Evolutionary conservation across 345 rosid genomes (phyloP), one percentile per base, ranked within the genome.

Genomic region (Eucalyptus curtisii): DNA sequence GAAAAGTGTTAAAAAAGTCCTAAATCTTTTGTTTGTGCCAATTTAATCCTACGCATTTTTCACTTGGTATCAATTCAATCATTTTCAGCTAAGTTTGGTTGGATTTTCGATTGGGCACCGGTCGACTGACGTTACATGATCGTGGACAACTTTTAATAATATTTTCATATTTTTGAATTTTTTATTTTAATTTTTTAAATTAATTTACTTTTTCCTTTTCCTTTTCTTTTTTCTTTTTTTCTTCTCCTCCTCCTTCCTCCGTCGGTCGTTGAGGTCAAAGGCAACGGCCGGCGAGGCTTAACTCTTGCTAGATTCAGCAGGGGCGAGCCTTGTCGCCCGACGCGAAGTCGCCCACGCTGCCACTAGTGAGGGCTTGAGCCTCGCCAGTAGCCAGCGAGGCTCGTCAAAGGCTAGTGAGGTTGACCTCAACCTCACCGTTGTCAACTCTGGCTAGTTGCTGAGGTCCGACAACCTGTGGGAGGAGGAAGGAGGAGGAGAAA

Each of bases 261-360:
- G 8, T 0, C 4, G 0, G 10, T 52, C 0, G 1, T 25, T 5
- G 1, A 52, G 57, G 10, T 52, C 10, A 52, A 1, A 52, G 57
- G 25, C 0, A 2, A 52, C 5, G 2, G 2, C 10, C 1, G 4
- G 19, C 19, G 24, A 19, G 57, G 25, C 57, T 52, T 52, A 10
- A 52, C 10, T 52, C 25, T 52, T 10, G 0, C 10, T 0, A 52
- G 24, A 52, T 52, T 1, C 10, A 0, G 0, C 57, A 52, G 3
- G 57, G 57, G 25, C 8, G 25, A 52, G 57, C 25, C 25, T 52
- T 0, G 1, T 52, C 2, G 2, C 5, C 57, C 0, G 2, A 1
- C 0, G 2, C 57, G 19, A 52, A 52, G 57, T 24, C 22, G 7
- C 57, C 55, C 22, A 50, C 0, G 9, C 2, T 50, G 4, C 55